Evolutionary conservation across 768 basidiomycete genomes (phyloP).

Genomic region (Suillus spraguei): DNA sequence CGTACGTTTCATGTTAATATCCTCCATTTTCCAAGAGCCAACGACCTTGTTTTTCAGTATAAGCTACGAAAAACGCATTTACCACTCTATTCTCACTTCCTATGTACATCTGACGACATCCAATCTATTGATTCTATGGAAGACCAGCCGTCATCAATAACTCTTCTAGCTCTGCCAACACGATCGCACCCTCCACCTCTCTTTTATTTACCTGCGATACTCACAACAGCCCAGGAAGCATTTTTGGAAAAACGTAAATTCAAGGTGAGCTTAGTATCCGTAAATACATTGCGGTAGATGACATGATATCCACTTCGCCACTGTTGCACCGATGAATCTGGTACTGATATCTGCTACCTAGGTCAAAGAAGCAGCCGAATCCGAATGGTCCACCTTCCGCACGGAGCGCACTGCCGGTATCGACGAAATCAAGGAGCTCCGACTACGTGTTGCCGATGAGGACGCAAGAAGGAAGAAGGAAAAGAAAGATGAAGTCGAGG

Average conservation of each 20-base stretch:
- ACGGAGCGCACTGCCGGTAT: constrained; percentile 60
- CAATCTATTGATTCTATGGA: constrained; percentile 38
- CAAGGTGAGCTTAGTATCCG: constrained; percentile 46
- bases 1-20: constrained; percentile 44
- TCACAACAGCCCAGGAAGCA: constrained; percentile 69
- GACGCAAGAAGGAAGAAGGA: constrained; percentile 50
- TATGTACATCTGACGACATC: constrained; percentile 73
- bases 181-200: constrained; percentile 76
- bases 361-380: constrained; percentile 64
- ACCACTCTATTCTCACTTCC: constrained; percentile 74
- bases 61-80: constrained; percentile 74
- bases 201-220: constrained; percentile 71
- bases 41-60: constrained; percentile 45
- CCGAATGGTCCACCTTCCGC: constrained; percentile 68
- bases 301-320: not conserved
- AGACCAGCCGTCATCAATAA: constrained; percentile 27
- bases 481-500: constrained; percentile 34
- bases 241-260: constrained; percentile 64
- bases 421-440: constrained; percentile 61
- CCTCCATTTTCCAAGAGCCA: constrained; percentile 4
- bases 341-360: constrained; percentile 26
- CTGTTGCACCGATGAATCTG: not conserved
- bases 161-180: constrained; percentile 49
- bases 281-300: not conserved
- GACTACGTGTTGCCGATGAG: constrained; percentile 67